phyloP scores from a whole-genome alignment of 1,139 yeast genomes.

The Diutina siamensis region DNA sequence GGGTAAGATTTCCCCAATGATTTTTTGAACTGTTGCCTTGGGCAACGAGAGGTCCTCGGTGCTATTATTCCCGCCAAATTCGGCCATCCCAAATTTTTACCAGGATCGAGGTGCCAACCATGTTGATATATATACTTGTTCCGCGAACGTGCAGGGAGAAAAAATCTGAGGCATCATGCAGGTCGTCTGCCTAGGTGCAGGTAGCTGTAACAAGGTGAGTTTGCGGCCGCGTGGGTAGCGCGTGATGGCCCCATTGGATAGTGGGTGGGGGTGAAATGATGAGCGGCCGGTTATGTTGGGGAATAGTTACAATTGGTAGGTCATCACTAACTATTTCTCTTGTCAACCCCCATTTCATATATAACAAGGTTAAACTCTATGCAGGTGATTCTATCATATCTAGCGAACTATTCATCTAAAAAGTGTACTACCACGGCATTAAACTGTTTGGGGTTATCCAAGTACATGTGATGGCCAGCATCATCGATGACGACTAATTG shows the following conservation, averaged over 20 bases:
- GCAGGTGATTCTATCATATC: no score
- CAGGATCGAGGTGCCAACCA: not conserved
- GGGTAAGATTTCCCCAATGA: slow-evolving; percentile 81
- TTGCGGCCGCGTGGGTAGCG: no score
- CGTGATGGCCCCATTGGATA: no score
- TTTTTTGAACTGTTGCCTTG: slow-evolving; percentile 89
- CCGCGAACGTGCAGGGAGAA: slow-evolving; percentile 1
- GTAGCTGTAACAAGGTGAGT: no score
- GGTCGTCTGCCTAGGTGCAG: not conserved
- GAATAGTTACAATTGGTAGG: no score
- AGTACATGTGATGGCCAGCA: slow-evolving; percentile 29
- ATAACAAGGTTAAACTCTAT: no score
- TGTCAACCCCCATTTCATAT: no score
- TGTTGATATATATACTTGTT: not conserved
- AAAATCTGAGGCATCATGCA: not conserved
- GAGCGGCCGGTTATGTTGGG: no score
- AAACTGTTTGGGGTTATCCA: slow-evolving; percentile 26
- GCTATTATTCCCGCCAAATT: slow-evolving; percentile 1
- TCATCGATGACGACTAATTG: slow-evolving; percentile 16
- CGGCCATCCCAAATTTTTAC: not conserved
- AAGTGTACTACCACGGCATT: slow-evolving; percentile 20
- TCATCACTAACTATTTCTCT: no score
- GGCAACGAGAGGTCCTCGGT: slow-evolving; percentile 35
- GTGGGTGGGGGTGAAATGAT: no score
- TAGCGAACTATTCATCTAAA: no score